Percentiles rank a stretch among this genome's conserved stretches.
These are phyloP conservation scores for Colletotrichum brevisporum DNA, from an alignment of 2,329 filamentous ascomycete species.

Conservation along the genomic window DNA sequence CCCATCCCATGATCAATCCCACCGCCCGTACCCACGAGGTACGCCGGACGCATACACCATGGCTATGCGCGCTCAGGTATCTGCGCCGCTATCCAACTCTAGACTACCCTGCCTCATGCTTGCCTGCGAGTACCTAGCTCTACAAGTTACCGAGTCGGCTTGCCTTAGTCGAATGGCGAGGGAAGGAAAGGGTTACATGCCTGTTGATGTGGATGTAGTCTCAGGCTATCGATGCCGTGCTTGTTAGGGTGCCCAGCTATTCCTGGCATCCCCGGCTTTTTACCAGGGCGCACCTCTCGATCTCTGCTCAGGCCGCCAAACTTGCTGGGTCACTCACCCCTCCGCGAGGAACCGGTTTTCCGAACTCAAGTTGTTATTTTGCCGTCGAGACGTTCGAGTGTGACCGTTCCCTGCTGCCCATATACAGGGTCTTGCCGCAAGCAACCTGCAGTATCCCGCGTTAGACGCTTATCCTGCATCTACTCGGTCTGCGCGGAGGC, in stretches of 20 bases:
- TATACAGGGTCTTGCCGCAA: slow-evolving; percentile 1
- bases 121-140: slow-evolving; percentile 4
- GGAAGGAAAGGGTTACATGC: slow-evolving; percentile 33
- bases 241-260: no score
- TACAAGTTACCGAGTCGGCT: slow-evolving; percentile 7
- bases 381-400: slow-evolving; percentile 21
- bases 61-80: slow-evolving; percentile 12
- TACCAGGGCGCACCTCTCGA: slow-evolving; percentile 36
- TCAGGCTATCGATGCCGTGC: slow-evolving; percentile 32
- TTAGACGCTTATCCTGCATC: neutral
- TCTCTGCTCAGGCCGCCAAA: no score
- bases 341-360: neutral
- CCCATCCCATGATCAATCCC: neutral
- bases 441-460: neutral
- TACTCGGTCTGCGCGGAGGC: no score
- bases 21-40: neutral
- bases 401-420: slow-evolving; percentile 11
- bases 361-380: neutral
- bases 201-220: slow-evolving; percentile 26
- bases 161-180: slow-evolving; percentile 27
- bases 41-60: slow-evolving; percentile 19
- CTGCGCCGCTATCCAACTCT: slow-evolving; percentile 1
- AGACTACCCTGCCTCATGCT: slow-evolving; percentile 24
- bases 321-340: no score
- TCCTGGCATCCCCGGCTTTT: slow-evolving; percentile 28